Evolutionary conservation across 2,329 filamentous ascomycete genomes (phyloP), one percentile per base, ranked within the genome.

Genomic region (Emergomyces africanus): DNA sequence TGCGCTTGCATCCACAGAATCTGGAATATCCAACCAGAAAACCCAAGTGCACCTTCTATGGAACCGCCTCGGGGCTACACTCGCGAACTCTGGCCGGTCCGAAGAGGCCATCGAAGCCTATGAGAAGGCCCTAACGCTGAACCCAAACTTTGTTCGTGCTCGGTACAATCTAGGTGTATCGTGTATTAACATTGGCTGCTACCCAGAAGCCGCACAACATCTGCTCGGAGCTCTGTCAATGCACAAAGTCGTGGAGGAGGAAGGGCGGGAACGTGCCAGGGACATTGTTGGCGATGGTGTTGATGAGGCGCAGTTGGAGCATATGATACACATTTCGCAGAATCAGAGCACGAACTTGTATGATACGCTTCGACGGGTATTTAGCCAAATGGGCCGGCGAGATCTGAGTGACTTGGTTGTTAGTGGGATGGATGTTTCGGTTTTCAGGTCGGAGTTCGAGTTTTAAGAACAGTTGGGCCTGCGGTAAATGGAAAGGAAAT

Each of bases 81-180:
- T 99, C 5, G 94, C 94, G 67, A 99, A 99, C 78, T 90, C 86
- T 56, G 92, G 92, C 51, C 88, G 90, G 61, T 89, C 85, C 58
- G 94, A 99, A 75, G 94, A 99, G 74, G 94, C 94, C 61, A 99
- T 99, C 67, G 88, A 91, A 50, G 94, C 94, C 0, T 99, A 99
- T 74, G 90, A 95, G 68, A 90, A 92, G 70, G 94, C 94, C 0
- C 82, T 99, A 9, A 87, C 85, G 49, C 83, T 96, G 61, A 88
- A 91, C 59, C 89, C 92, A 58, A 99, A 99, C 77, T 99, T 99
- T 70, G 95, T 99, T 20, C 88, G 94, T 60, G 94, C 94, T 2
- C 83, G 94, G 50, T 99, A 99, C 78, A 99, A 99, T 74, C 83
- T 99, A 1, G 94, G 94, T 51, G 94, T 97, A 10, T 89, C 85